Evolutionary conservation across 1,139 yeast species (phyloP).

Genomic region (Saccharomyces pastorianus): DNA sequence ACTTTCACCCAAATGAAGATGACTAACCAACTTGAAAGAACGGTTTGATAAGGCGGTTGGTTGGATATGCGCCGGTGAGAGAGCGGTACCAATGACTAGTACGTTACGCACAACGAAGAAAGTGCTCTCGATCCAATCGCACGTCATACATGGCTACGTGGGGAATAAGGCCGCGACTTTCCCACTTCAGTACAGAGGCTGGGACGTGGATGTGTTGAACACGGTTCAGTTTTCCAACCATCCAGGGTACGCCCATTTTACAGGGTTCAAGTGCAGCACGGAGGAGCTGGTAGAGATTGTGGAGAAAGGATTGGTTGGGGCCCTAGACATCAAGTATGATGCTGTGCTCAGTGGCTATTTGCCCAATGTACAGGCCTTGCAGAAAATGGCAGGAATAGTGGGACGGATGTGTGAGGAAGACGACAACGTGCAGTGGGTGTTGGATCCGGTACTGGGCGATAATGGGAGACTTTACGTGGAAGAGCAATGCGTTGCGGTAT

Average conservation of each 20-base stretch:
- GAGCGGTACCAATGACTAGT: neutral
- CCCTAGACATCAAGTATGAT: constrained; percentile 40
- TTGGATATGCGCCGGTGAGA: neutral
- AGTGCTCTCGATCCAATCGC: constrained; percentile 60
- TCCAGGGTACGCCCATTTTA: constrained; percentile 62
- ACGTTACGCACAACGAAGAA: constrained; percentile 7
- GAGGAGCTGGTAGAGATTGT: constrained; percentile 36
- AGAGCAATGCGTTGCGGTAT: constrained; percentile 57
- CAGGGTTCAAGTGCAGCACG: constrained; percentile 40
- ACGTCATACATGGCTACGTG: constrained; percentile 81
- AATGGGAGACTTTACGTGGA: constrained; percentile 76
- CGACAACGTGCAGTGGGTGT: constrained; percentile 41
- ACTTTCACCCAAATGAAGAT: neutral
- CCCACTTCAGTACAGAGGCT: constrained; percentile 68
- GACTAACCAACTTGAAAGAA: neutral
- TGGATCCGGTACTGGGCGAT: constrained; percentile 95
- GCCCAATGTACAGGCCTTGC: constrained; percentile 47
- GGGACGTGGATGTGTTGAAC: constrained; percentile 79
- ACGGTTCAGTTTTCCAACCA: constrained; percentile 79
- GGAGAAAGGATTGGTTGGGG: constrained; percentile 42
- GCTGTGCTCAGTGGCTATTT: constrained; percentile 68
- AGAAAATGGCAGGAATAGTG: constrained; percentile 30
- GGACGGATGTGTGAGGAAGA: constrained; percentile 14
- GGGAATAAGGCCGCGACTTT: constrained; percentile 76
- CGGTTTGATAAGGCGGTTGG: neutral